phyloP scores from a whole-genome alignment of 1,284 basidiomycete species.

The Naganishia sp. region DNA sequence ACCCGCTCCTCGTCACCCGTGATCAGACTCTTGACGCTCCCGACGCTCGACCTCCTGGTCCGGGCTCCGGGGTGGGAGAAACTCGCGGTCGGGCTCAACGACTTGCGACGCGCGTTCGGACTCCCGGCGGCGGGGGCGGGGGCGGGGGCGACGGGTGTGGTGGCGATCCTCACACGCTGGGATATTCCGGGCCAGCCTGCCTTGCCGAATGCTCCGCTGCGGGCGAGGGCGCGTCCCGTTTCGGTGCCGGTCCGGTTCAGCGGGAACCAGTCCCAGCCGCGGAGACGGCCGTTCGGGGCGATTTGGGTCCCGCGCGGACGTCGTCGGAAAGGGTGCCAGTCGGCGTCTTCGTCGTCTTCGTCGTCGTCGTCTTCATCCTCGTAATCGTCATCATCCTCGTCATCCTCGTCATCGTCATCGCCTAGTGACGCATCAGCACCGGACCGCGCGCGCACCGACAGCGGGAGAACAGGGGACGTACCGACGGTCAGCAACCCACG shows the following conservation, averaged over 20 bases:
- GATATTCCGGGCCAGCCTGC: constrained; percentile 53
- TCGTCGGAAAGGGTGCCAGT: constrained; percentile 33
- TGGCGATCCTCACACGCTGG: constrained; percentile 10
- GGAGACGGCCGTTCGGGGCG: constrained; percentile 33
- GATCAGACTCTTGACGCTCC: constrained; percentile 18
- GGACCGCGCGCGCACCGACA: not conserved
- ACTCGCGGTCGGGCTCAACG: not conserved
- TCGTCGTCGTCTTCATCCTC: constrained; percentile 1
- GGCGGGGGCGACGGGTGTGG: not conserved
- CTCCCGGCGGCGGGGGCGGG: not conserved
- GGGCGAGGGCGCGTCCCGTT: constrained; percentile 69
- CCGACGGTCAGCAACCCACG: constrained; percentile 7
- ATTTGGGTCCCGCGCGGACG: constrained; percentile 9
- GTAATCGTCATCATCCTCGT: constrained; percentile 31
- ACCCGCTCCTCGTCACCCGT: constrained; percentile 23
- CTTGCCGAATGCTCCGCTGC: constrained; percentile 82
- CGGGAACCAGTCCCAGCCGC: constrained; percentile 48
- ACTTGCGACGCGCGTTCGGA: not conserved
- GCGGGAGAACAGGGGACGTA: not conserved
- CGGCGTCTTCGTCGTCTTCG: constrained; percentile 28
- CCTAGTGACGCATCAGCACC: constrained; percentile 17
- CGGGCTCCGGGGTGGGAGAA: not conserved
- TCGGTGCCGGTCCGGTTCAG: constrained; percentile 67
- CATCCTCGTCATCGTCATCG: constrained; percentile 31
- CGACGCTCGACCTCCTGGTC: constrained; percentile 1